Evolutionary conservation across 2,329 filamentous ascomycete genomes (phyloP).

Genomic region (Venturia pyrina): DNA sequence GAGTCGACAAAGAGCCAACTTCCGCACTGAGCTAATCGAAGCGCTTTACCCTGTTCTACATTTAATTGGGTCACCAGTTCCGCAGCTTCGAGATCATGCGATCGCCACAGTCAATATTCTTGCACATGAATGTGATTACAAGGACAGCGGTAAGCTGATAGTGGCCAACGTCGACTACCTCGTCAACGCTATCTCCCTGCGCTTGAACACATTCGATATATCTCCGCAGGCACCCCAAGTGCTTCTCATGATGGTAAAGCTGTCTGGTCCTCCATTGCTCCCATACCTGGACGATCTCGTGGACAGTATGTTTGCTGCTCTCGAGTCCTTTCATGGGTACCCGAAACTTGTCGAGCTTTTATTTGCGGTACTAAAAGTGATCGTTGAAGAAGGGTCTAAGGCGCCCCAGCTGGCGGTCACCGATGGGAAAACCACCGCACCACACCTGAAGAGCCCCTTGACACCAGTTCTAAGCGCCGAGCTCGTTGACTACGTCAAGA

Average conservation of each 20-base stretch:
- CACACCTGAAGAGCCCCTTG: neutral
- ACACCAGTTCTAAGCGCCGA: constrained; percentile 16
- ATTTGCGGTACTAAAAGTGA: constrained; percentile 70
- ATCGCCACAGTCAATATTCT: constrained; percentile 74
- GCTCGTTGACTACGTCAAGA: constrained; percentile 26
- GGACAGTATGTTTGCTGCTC: constrained; percentile 77
- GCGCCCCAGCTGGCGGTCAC: constrained; percentile 39
- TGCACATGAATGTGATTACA: constrained; percentile 65
- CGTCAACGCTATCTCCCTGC: constrained; percentile 81
- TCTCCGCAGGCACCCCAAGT: constrained; percentile 87
- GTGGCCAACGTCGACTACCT: constrained; percentile 93
- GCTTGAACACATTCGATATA: constrained; percentile 84
- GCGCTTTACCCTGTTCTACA: constrained; percentile 85
- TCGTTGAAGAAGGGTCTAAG: constrained; percentile 72
- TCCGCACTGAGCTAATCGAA: constrained; percentile 80
- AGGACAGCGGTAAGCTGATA: constrained; percentile 64
- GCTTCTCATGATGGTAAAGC: constrained; percentile 82
- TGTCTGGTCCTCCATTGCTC: constrained; percentile 71
- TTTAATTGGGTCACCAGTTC: constrained; percentile 64
- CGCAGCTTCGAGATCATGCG: constrained; percentile 65
- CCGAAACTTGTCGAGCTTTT: constrained; percentile 73
- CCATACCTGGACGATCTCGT: constrained; percentile 89
- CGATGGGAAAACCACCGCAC: constrained; percentile 16
- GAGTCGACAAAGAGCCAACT: constrained; percentile 52
- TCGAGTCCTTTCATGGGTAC: constrained; percentile 96